A percentile compares a stretch with the other conserved stretches of the same genome.
phyloP scores from a whole-genome alignment of 257 asterid species.

The Sherardia arvensis region DNA sequence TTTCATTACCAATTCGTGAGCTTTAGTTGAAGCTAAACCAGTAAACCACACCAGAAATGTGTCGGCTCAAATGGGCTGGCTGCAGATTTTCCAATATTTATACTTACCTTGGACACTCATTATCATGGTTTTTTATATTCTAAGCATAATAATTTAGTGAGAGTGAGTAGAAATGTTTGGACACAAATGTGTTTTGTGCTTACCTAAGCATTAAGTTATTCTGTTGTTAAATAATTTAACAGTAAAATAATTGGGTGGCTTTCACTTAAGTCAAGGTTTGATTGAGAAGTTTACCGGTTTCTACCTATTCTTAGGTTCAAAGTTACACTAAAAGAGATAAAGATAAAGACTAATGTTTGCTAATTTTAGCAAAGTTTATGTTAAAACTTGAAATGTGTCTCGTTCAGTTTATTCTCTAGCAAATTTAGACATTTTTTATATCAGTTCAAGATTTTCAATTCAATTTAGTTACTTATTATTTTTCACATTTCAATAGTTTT shows the following conservation, averaged over 20 bases:
- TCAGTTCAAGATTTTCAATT: no score
- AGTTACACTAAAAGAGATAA: background rate
- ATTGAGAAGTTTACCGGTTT: background rate
- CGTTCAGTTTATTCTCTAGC: no score
- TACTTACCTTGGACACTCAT: background rate
- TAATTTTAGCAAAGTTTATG: background rate
- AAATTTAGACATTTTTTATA: no score
- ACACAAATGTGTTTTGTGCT: slow-evolving; percentile 9
- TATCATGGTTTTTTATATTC: background rate
- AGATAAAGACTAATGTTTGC: background rate
- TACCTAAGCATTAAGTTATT: slow-evolving; percentile 1
- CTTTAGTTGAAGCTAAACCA: background rate
- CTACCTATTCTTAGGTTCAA: background rate
- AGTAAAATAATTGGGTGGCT: background rate
- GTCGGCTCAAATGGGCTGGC: slow-evolving; percentile 15
- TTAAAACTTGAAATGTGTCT: no score
- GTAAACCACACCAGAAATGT: slow-evolving; percentile 1
- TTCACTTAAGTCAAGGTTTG: slow-evolving; percentile 9
- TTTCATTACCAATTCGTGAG: background rate
- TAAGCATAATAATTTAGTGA: background rate
- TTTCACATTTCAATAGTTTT: no score
- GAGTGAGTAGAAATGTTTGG: background rate
- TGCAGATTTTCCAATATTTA: slow-evolving; percentile 12
- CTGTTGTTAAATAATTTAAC: slow-evolving; percentile 1
- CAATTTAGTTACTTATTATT: no score